Base-by-base conservation (phyloP, 2,329 filamentous ascomycete species). In the Neonectria magnoliae region DNA sequence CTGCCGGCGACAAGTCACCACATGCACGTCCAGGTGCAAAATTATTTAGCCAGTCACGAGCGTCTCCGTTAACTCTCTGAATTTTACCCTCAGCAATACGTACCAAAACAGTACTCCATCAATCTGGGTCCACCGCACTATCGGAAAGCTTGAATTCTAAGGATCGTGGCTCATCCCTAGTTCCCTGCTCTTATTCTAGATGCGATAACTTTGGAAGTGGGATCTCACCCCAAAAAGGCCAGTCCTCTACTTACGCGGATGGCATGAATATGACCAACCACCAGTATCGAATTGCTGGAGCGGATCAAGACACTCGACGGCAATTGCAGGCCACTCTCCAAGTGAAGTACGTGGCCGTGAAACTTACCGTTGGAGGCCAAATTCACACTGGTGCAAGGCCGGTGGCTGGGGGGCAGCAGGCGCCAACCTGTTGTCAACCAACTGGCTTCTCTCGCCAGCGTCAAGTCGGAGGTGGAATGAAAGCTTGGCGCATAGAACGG, bases 381-480 rank as follows among this genome's bases (percentile, higher is more conserved):
- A 51, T 20, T 33, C 5, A 31, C 31, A 11, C 29, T 36, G n/a
- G 29, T n/a, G n/a, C 10, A 33, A 20, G 33, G 16, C 48, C 27
- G 33, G 31, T 20, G 11, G 20, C 48, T 33, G n/a, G 48, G 27
- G 14, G 14, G n/a, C 29, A 51, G 29, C n/a, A n/a, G n/a, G 48
- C 27, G 48, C 13, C 38, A 42, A 41, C n/a, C 36, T 29, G 53
- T 14, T 57, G 36, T 47, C 53, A 54, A 41, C 53, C 58, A 56
- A 60, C 57, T 45, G 44, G 61, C 51, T 44, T 70, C 57, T 64
- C 60, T 67, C 70, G 70, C 65, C 68, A 66, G 53, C 60, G 59
- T 70, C 61, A 70, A 57, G 68, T 64, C 70, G 55, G 69, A 59
- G 63, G 59, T 18, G 27, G 22, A 64, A 18, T 36, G 25, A 29